Evolutionary conservation across 164 flowering plant genomes (phyloP), one percentile per base, ranked within the genome.

Genomic region (Tinospora cordifolia): DNA sequence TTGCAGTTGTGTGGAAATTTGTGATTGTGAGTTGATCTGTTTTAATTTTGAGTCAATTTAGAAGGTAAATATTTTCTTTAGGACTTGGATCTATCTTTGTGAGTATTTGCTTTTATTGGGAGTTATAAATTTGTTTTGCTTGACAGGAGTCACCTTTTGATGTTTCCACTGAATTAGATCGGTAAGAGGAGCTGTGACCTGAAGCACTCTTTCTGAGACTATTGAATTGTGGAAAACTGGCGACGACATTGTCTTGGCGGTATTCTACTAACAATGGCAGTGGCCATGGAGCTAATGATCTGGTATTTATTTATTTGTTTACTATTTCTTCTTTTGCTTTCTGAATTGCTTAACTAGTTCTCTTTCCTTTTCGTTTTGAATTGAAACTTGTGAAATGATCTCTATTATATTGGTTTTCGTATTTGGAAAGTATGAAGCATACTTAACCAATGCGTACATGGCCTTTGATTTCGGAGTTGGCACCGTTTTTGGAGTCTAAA

Each of bases 191-290:
- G 67, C 64, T 12, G 59, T 68, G 79, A 66, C 73, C 72, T 71
- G 40, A 24, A 57, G 66, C 62, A 65, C 72, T 70, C 75, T 80
- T 26, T 30, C 62, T 36, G 51, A 62, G 78, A 68, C 69, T 78
- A 76, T 69, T 69, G 49, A 71, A 72, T 60, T 64, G 49, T 47
- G 80, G 85, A 68, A 87, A 88, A 78, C 75, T 89, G 97, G 95
- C 95, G 81, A 79, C 93, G 0, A 77, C 91, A 78, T 71, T 87
- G 60, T 81, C 81, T 44, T 83, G 95, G 92, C 81, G 95, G 78
- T 79, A 73, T 54, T 15, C 89, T 71, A 79, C 83, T 79, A 79
- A 81, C 81, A 88, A 86, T 82, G 89, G 91, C 80, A 77, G 77
- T 79, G 65, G 83, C 85, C 85, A 69, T 76, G 79, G 86, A 59